phyloP scores from a whole-genome alignment of 31 red algal species.

The Porphyra umbilicalis region DNA sequence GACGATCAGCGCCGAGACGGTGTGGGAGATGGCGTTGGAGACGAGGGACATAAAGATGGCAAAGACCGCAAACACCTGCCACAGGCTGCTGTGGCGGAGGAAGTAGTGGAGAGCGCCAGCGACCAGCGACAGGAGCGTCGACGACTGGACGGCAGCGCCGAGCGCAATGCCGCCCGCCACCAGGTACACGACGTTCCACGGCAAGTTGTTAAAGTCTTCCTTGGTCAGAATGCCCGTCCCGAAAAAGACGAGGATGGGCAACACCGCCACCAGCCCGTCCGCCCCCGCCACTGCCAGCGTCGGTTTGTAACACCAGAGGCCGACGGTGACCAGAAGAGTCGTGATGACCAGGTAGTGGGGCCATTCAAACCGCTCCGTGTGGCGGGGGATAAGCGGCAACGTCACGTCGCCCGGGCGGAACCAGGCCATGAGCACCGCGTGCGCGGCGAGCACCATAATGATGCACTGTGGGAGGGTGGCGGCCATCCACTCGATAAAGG shows the following conservation, averaged over 20 bases:
- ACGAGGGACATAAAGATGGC: slow-evolving; percentile 52
- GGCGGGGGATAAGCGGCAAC: slow-evolving; percentile 49
- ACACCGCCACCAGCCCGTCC: slow-evolving; percentile 77
- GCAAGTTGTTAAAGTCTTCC: slow-evolving; percentile 97
- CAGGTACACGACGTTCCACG: slow-evolving; percentile 92
- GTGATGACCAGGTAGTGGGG: slow-evolving; percentile 47
- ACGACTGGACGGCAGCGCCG: slow-evolving; percentile 80
- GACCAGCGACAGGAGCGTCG: slow-evolving; percentile 67
- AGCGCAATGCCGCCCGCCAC: slow-evolving; percentile 82
- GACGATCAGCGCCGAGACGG: slow-evolving; percentile 85
- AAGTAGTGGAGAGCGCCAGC: slow-evolving; percentile 23
- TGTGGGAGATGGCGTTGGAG: slow-evolving; percentile 72
- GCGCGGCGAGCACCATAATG: slow-evolving; percentile 45
- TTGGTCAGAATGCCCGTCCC: slow-evolving; percentile 86
- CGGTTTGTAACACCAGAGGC: slow-evolving; percentile 61
- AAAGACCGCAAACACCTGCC: slow-evolving; percentile 58
- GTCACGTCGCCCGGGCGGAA: slow-evolving; percentile 36
- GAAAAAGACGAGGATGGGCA: slow-evolving; percentile 72
- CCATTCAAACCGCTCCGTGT: slow-evolving; percentile 32
- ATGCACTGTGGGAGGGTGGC: slow-evolving; percentile 54
- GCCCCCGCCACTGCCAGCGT: slow-evolving; percentile 49
- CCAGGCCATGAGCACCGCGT: slow-evolving; percentile 28
- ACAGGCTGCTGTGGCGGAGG: slow-evolving; percentile 27
- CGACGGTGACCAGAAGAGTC: slow-evolving; percentile 55
- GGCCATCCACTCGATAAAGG: slow-evolving; percentile 80